A percentile compares a stretch with the other conserved stretches of the same genome.
Evolutionary conservation across 2,329 filamentous ascomycete species (phyloP).

Genomic region (Didymella pomorum): DNA sequence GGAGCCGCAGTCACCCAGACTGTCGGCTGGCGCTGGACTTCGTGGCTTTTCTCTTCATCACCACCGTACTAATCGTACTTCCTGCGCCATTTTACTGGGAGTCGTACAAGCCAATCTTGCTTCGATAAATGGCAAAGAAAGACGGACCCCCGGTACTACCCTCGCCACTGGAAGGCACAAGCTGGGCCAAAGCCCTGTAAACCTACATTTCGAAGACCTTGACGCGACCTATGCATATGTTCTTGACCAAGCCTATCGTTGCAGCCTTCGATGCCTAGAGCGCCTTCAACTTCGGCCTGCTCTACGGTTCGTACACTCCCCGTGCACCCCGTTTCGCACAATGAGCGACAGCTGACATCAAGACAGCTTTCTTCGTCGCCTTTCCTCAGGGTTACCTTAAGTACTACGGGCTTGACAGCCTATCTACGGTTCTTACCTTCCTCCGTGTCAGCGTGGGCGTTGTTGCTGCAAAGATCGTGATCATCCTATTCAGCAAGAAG

Average conservation of each 20-base stretch:
- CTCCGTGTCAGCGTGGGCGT: too few species aligned
- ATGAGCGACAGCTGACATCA: too few species aligned
- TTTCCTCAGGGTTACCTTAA: too few species aligned
- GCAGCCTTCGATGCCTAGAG: neutral
- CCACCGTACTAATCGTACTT: constrained; percentile 37
- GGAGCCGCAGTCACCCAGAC: constrained; percentile 51
- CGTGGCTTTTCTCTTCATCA: constrained; percentile 53
- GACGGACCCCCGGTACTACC: neutral
- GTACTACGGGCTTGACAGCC: too few species aligned
- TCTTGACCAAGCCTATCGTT: neutral
- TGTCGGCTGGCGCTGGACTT: constrained; percentile 51
- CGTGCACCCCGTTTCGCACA: too few species aligned
- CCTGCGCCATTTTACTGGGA: constrained; percentile 46
- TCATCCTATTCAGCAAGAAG: too few species aligned
- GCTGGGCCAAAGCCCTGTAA: neutral
- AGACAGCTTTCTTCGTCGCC: too few species aligned
- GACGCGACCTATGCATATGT: neutral
- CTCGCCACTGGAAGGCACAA: neutral
- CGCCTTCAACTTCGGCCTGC: constrained; percentile 14
- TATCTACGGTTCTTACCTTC: too few species aligned
- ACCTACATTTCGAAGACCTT: neutral
- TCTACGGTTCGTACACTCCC: too few species aligned
- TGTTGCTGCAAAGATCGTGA: too few species aligned
- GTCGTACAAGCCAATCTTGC: constrained; percentile 61
- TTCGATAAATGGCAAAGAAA: constrained; percentile 46